Evolutionary conservation across 1,139 yeast species (phyloP), one percentile per base, ranked within the genome.

Genomic region (Debaryomyces coudertii): DNA sequence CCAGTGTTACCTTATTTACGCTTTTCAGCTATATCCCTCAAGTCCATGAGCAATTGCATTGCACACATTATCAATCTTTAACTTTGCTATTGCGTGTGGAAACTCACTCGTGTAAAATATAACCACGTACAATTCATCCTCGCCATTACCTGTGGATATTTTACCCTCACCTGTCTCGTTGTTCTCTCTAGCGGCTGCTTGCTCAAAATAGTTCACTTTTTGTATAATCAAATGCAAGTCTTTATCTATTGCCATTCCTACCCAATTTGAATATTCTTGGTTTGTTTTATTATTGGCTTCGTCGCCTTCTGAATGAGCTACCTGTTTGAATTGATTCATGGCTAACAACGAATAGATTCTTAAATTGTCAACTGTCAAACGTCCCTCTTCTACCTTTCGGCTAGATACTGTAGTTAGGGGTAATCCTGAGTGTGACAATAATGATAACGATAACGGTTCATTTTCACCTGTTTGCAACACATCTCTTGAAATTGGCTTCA

Each of bases 301-400:
- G 46, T 46, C 43, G 55, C 37, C 43, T 27, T 39, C 39, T 9
- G 8, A 18, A 2, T 8, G 8, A 14, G 11, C 18, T 11, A 23
- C 53, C 18, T 59, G 60, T 11, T 60, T 57, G 59, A 73, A 67
- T 38, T 67, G 64, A 42, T 68, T 71, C 46, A 70, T 63, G 1
- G 77, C 79, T 44, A 77, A 56, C 29, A 79, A 60, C n/a, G 80
- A 69, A 51, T 74, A 66, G 9, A 79, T 76, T 48, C 72, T 72
- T 28, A 79, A 61, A 45, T 68, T 69, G 47, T 78, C 81, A 5
- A 72, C 67, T 11, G 66, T 55, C 20, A 66, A 53, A 12, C 51
- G 29, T n/a, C 25, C 50, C 8, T 49, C 45, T n/a, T 33, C 18
- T 24, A 39, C 47, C 12, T 41, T 34, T 12, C 41, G 36, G 51